Evolutionary conservation across 1,284 basidiomycete genomes (phyloP), one percentile per base, ranked within the genome.

Genomic region (Ceratobasidium theobromae): DNA sequence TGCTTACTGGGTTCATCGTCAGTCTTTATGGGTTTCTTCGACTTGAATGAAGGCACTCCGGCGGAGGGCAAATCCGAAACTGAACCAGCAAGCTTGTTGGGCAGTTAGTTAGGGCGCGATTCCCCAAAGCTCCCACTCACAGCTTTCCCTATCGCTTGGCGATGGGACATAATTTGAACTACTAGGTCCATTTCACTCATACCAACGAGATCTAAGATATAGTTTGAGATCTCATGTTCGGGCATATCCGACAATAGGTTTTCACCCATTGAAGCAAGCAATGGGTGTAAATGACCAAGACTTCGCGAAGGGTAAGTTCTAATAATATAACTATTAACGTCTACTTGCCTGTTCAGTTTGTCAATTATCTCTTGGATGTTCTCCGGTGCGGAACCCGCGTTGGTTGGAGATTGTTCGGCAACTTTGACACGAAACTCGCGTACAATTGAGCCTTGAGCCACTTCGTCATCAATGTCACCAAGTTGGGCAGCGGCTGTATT

Each of bases 191-290:
- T 84, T 30, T 91, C 84, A 69, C 96, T 92, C 72, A 89, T 93
- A 0, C 95, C 95, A 53, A 96, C 77, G n/a, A 90, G 78, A 69
- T 97, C 94, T 1, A 84, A 86, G 1, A 97, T 76, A 70, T 91
- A 87, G 33, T 79, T 83, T 27, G 92, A 91, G 32, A 95, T 86
- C n/a, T 84, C 84, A 49, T 94, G 90, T 69, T 88, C 77, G 2
- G 79, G 75, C 4, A 25, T 53, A n/a, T 45, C 21, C 12, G 62
- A 65, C 12, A 53, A 33, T 6, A 65, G 23, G n/a, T 65, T 49
- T n/a, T 65, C 49, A 23, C 51, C 51, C 27, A 65, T 45, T 8
- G 49, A 53, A 12, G 9, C 41, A 23, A 65, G 40, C 12, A 53
- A 41, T 16, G 62, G 21, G 32, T 53, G 40, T 25, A 65, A 28